Conservation (phyloP, 768 basidiomycete species). For the Podaxis sp. region DNA sequence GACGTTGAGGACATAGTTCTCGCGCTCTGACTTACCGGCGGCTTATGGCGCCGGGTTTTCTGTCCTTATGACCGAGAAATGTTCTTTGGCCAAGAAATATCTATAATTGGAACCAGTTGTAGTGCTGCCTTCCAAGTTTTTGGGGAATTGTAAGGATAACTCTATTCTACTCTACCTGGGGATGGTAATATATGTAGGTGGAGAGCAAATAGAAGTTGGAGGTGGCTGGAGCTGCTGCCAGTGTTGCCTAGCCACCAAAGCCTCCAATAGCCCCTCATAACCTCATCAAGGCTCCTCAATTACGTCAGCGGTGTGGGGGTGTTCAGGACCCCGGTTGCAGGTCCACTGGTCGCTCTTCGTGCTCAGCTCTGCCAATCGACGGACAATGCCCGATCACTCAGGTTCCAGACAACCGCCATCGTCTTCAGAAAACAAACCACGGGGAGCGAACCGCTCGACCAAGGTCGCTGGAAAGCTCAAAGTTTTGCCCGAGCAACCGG, state of each 20-base stretch:
- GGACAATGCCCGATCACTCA: slow-evolving; percentile 7
- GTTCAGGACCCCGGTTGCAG: not conserved
- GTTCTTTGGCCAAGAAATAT: not conserved
- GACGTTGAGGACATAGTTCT: not conserved
- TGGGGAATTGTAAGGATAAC: not conserved
- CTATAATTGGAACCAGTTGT: not conserved
- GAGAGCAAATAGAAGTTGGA: not conserved
- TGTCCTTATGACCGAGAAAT: slow-evolving; percentile 4
- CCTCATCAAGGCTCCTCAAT: not conserved
- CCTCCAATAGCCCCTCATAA: not conserved
- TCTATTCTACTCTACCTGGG: not conserved
- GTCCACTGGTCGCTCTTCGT: not conserved
- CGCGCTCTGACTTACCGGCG: slow-evolving; percentile 4
- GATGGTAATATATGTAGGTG: not conserved
- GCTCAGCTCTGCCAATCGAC: not conserved
- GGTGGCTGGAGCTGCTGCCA: no score
- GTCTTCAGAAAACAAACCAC: slow-evolving; percentile 45
- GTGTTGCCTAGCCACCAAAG: no score
- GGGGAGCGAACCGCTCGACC: slow-evolving; percentile 75
- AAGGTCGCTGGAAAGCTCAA: slow-evolving; percentile 85
- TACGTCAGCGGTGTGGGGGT: slow-evolving; percentile 2
- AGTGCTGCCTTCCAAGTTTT: not conserved
- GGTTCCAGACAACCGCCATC: slow-evolving; percentile 1
- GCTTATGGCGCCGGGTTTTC: slow-evolving; percentile 8
- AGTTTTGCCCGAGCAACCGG: slow-evolving; percentile 82